Percentiles rank a stretch among this genome's conserved stretches.
Conservation (phyloP, 2,329 filamentous ascomycete species). For the Pseudogymnoascus pannorum region DNA sequence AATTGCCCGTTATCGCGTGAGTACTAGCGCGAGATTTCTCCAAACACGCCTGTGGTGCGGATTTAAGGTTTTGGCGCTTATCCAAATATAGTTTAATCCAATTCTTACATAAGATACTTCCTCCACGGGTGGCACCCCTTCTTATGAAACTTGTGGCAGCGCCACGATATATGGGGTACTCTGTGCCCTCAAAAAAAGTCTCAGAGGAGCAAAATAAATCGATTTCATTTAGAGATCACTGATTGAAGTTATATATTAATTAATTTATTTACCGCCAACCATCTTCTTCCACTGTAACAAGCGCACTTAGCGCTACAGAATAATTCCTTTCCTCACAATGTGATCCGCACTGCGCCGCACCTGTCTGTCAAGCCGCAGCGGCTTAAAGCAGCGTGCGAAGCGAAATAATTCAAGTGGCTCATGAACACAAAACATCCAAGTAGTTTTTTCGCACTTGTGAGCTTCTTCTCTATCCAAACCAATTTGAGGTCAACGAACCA, state of each 20-base stretch:
- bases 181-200: not conserved
- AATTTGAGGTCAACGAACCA: constrained; percentile 2
- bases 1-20: constrained; percentile 8
- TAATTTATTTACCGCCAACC: not conserved
- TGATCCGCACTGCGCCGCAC: not conserved
- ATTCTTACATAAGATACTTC: not conserved
- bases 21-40: not conserved
- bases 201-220: not conserved
- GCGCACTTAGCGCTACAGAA: not conserved
- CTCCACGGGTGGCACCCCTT: not conserved
- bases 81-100: not conserved
- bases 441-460: not conserved
- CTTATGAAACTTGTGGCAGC: not conserved
- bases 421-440: constrained; percentile 1
- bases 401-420: not conserved
- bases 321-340: not conserved
- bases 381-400: constrained; percentile 6
- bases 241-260: not conserved
- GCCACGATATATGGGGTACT: not conserved
- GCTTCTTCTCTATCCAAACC: not conserved
- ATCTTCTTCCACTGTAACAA: not conserved
- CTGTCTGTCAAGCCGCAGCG: constrained; percentile 2
- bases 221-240: not conserved
- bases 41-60: constrained; percentile 4
- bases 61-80: constrained; percentile 3